Conservation (phyloP, 306 rosid genomes). For the Glycine tomentella region DNA sequence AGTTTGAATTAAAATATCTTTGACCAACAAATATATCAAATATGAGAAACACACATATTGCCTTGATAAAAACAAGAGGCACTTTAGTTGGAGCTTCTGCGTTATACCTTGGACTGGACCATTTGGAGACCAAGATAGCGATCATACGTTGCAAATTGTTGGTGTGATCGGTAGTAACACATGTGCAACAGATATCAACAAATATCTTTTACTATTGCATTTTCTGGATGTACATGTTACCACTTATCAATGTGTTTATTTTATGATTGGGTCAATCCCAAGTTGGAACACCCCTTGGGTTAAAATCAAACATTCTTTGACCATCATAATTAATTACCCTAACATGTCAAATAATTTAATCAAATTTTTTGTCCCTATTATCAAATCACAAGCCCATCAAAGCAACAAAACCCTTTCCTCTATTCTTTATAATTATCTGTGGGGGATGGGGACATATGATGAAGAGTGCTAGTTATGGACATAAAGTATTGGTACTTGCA, state of each 20-base stretch:
- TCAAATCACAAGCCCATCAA: slow-evolving; percentile 42
- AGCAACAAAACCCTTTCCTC: slow-evolving; percentile 31
- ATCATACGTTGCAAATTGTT: slow-evolving; percentile 30
- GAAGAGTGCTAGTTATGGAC: slow-evolving; percentile 27
- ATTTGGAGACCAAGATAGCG: slow-evolving; percentile 32
- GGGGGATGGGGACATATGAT: slow-evolving; percentile 8
- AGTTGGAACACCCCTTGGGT: slow-evolving; percentile 34
- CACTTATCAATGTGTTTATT: not conserved
- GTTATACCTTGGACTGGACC: slow-evolving; percentile 31
- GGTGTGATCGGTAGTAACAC: not conserved
- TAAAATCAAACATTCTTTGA: slow-evolving; percentile 55
- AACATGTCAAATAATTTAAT: slow-evolving; percentile 46
- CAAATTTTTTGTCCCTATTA: slow-evolving; percentile 44
- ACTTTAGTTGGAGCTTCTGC: slow-evolving; percentile 6
- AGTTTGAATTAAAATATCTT: slow-evolving; percentile 47
- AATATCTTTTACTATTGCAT: slow-evolving; percentile 30
- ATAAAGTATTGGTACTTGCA: slow-evolving; percentile 25
- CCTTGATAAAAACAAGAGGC: not conserved
- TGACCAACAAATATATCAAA: not conserved
- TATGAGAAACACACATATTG: slow-evolving; percentile 2
- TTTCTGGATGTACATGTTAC: slow-evolving; percentile 25
- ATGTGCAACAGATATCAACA: not conserved
- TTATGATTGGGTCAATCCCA: slow-evolving; percentile 70
- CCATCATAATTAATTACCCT: slow-evolving; percentile 55
- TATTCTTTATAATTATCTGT: not conserved